These are phyloP conservation scores for Plasmodium gallinaceum DNA, from an alignment of 169 alveolate species.

Conservation along the genomic window DNA sequence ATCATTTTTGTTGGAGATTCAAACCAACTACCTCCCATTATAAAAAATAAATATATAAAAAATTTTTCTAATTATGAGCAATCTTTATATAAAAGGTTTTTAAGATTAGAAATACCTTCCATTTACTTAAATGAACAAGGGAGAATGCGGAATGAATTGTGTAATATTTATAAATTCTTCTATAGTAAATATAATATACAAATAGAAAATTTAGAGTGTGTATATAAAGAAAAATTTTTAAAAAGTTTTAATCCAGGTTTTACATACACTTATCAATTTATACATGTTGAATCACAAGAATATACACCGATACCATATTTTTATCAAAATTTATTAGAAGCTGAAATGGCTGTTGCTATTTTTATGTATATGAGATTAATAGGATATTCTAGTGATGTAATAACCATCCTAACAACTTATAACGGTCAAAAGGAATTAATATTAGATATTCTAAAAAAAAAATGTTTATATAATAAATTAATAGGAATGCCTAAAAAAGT, in stretches of 20 bases:
- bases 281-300: conserved; percentile 92
- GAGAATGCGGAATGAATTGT: conserved; percentile 92
- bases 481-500: conserved; percentile 85
- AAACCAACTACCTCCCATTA: conserved; percentile 95
- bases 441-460: conserved; percentile 86
- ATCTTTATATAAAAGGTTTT: conserved; percentile 88
- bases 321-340: conserved; percentile 95
- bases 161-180: conserved; percentile 90
- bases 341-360: conserved; percentile 93
- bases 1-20: conserved; percentile 94
- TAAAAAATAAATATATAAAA: conserved; percentile 88
- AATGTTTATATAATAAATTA: conserved; percentile 88
- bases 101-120: conserved; percentile 89
- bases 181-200: conserved; percentile 80
- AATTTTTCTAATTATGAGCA: conserved; percentile 89
- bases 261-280: conserved; percentile 88
- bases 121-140: conserved; percentile 91
- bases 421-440: conserved; percentile 95
- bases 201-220: conserved; percentile 48
- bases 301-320: conserved; percentile 91
- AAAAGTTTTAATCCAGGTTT: conserved; percentile 75
- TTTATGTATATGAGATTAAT: conserved; percentile 94
- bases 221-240: conserved; percentile 51
- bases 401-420: conserved; percentile 92
- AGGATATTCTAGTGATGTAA: conserved; percentile 89